Evolutionary conservation across 2,329 filamentous ascomycete genomes (phyloP).

Genomic region (Seiridium unicorne): DNA sequence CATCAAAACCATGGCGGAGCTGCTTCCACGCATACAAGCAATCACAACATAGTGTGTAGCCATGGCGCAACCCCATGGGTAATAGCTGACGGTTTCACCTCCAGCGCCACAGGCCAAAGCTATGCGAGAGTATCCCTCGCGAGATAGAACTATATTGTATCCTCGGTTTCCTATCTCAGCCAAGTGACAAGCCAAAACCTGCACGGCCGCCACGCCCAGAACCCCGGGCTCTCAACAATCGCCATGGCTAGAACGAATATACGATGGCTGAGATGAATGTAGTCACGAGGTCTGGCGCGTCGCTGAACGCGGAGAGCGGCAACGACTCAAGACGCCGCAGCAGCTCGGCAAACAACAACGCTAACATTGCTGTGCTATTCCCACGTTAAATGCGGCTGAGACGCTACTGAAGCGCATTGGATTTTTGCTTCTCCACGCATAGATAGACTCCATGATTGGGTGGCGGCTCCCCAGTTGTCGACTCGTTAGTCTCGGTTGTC

Average conservation of each 20-base stretch:
- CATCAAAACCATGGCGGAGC: background rate
- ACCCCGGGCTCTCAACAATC: too few relatives aligned
- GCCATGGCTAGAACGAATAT: too few relatives aligned
- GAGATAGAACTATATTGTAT: background rate
- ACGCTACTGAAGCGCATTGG: background rate
- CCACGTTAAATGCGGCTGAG: background rate
- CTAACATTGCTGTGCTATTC: background rate
- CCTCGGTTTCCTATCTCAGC: background rate
- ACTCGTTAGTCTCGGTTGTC: constrained; percentile 2
- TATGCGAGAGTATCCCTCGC: background rate
- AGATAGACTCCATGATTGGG: background rate
- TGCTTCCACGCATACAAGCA: background rate
- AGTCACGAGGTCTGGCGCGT: too few relatives aligned
- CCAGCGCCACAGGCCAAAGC: background rate
- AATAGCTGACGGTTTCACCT: background rate
- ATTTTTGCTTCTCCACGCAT: background rate
- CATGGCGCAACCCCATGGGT: background rate
- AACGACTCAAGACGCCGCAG: background rate
- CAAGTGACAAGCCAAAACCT: background rate
- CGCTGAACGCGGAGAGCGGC: too few relatives aligned
- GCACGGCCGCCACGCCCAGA: too few relatives aligned
- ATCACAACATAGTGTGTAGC: background rate
- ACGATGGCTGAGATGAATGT: too few relatives aligned
- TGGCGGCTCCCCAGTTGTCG: background rate
- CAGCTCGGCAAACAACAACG: background rate